Evolutionary conservation across 2,329 filamentous ascomycete species (phyloP), one percentile per base, ranked within the genome.

Genomic region (Fusarium sp.): DNA sequence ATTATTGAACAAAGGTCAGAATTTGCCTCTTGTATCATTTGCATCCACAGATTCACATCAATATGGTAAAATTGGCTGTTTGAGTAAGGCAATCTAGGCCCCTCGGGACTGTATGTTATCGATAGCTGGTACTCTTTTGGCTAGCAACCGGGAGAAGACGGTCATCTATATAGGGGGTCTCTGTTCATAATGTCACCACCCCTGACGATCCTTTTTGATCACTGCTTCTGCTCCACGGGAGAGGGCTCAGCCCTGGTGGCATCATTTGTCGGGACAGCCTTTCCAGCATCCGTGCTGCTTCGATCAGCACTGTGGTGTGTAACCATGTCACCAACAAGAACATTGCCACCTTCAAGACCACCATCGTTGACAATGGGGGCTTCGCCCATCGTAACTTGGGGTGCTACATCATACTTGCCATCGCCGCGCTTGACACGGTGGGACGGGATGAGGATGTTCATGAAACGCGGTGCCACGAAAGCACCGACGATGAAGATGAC

Each of bases 321-420:
- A 3, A 10, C 13, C n/a, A 11, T 34, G 6, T 49, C 31, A 8
- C 11, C 4, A 3, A 55, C 54, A 36, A 21, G 28, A 31, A 31
- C 9, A 6, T 52, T 50, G 0, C 61, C 68, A 24, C 28, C 68
- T n/a, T 71, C 68, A 0, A 71, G 42, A 0, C 68, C 67, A 6
- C 57, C 65, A 8, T 62, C 54, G 15, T 71, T 31, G 3, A 66
- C 9, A 14, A 69, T 17, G 0, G 65, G 55, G 3, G 60, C 19
- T 1, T 71, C 47, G 13, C 67, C 68, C 2, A 71, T 22, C 0
- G 68, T 71, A 56, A 71, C 55, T 11, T 71, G 68, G 2, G 68
- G 68, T 3, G 68, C 68, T 1, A 71, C 57, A 9, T 66, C 57
- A 10, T 71, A 71, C 38, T 71, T 71, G 11, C 68, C 68, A 42